Conservation (phyloP, 1,284 basidiomycete genomes). For the Trametes sp. region DNA sequence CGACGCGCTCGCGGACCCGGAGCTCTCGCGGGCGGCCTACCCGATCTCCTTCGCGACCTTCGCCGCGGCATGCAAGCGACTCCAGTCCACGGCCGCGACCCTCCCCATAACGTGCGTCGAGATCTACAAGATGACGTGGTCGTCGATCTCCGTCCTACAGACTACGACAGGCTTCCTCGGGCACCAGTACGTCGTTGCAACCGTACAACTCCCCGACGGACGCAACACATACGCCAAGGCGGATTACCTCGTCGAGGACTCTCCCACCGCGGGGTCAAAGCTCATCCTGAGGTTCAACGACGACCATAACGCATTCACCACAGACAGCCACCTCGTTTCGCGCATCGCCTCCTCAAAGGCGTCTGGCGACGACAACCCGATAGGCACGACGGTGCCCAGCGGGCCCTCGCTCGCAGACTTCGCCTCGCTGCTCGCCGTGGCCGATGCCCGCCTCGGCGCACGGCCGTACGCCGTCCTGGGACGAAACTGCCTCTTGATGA, state of each 20-base stretch:
- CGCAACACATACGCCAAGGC: constrained; percentile 6
- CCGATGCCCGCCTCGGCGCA: neutral
- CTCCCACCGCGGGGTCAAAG: neutral
- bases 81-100: neutral
- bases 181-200: constrained; percentile 14
- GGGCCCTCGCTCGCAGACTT: constrained; percentile 6
- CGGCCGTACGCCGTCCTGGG: constrained; percentile 9
- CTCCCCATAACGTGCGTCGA: constrained; percentile 1
- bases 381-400: too few relatives aligned
- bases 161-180: constrained; percentile 4
- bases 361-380: neutral
- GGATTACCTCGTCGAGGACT: constrained; percentile 4
- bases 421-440: constrained; percentile 6
- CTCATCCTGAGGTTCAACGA: constrained; percentile 6
- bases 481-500: constrained; percentile 19
- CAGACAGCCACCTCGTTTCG: constrained; percentile 10
- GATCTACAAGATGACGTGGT: constrained; percentile 5
- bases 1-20: neutral
- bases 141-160: neutral
- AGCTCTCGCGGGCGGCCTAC: neutral
- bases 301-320: constrained; percentile 1
- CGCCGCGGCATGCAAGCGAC: neutral
- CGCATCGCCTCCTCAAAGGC: neutral
- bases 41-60: constrained; percentile 6
- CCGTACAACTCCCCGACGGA: constrained; percentile 5